phyloP scores from a whole-genome alignment of 805 yeast species.

The Sugiyamaella smithiae region DNA sequence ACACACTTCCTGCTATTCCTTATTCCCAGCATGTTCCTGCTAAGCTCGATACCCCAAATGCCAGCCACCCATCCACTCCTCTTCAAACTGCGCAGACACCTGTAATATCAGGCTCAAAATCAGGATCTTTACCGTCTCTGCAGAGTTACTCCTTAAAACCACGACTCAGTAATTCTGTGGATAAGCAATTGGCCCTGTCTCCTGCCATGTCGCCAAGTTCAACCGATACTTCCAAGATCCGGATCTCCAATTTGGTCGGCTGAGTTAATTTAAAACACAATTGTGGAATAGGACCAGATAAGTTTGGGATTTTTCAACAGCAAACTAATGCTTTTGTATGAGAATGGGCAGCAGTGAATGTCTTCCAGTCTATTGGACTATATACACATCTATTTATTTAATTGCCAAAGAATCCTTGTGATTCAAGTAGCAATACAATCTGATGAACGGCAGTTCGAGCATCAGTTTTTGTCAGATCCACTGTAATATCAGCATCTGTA shows the following conservation, averaged over 20 bases:
- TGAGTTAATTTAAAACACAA: neutral
- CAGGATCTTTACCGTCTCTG: too few relatives aligned
- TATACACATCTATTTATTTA: slow-evolving; percentile 19
- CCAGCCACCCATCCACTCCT: neutral
- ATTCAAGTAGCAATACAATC: slow-evolving; percentile 68
- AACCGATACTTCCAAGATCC: slow-evolving; percentile 11
- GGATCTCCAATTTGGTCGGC: slow-evolving; percentile 12
- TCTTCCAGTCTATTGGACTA: neutral
- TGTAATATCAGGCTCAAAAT: too few relatives aligned
- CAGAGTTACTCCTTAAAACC: too few relatives aligned
- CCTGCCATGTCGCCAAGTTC: slow-evolving; percentile 5
- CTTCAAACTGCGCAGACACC: too few relatives aligned
- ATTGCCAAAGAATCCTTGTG: slow-evolving; percentile 72
- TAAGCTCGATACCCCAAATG: neutral
- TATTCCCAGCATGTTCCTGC: neutral
- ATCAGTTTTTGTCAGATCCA: slow-evolving; percentile 52
- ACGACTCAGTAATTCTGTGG: too few relatives aligned
- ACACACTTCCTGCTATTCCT: too few relatives aligned
- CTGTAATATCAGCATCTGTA: slow-evolving; percentile 54
- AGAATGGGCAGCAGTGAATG: too few relatives aligned
- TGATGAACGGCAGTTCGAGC: slow-evolving; percentile 72
- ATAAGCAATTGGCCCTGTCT: too few relatives aligned
- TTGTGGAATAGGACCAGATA: neutral
- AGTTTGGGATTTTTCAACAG: too few relatives aligned
- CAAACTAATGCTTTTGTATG: too few relatives aligned